phyloP scores from a whole-genome alignment of 2,329 filamentous ascomycete genomes.

The Albifimbria verrucaria region DNA sequence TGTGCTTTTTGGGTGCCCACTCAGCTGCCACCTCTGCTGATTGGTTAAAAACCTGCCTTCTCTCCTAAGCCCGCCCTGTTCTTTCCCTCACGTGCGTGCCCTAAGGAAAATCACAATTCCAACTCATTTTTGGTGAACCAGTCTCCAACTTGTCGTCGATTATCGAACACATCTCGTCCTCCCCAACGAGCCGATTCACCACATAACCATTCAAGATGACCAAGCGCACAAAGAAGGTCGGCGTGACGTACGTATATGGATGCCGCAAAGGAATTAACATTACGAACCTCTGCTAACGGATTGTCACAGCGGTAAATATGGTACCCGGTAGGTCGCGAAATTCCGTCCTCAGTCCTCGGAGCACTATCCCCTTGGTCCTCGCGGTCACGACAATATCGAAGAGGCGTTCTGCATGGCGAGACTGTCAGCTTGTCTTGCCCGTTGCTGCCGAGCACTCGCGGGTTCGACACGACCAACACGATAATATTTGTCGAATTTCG shows the following conservation, averaged over 20 bases:
- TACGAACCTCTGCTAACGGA: conserved; percentile 26
- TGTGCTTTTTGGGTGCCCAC: background rate
- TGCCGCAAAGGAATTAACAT: conserved; percentile 5
- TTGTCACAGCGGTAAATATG: conserved; percentile 73
- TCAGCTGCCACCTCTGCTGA: background rate
- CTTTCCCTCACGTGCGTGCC: conserved; percentile 35
- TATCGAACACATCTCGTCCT: conserved; percentile 29
- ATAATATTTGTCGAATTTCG: no score
- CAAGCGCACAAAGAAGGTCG: conserved; percentile 96
- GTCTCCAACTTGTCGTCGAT: conserved; percentile 24
- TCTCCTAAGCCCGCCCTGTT: background rate
- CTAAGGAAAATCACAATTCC: conserved; percentile 40
- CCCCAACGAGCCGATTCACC: conserved; percentile 30
- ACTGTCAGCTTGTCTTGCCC: no score
- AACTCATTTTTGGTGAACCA: conserved; percentile 30
- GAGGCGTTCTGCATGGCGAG: background rate
- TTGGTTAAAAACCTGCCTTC: conserved; percentile 3
- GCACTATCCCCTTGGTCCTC: background rate
- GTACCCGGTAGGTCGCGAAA: conserved; percentile 71
- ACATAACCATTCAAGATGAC: conserved; percentile 69
- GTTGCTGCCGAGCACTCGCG: no score
- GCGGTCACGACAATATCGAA: background rate
- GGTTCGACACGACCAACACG: no score
- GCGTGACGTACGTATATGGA: conserved; percentile 64
- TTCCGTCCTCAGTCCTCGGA: background rate